Percentiles rank a stretch among this genome's conserved stretches.
phyloP scores from a whole-genome alignment of 352 stramenopile species.

The Pythium plurisporium region DNA sequence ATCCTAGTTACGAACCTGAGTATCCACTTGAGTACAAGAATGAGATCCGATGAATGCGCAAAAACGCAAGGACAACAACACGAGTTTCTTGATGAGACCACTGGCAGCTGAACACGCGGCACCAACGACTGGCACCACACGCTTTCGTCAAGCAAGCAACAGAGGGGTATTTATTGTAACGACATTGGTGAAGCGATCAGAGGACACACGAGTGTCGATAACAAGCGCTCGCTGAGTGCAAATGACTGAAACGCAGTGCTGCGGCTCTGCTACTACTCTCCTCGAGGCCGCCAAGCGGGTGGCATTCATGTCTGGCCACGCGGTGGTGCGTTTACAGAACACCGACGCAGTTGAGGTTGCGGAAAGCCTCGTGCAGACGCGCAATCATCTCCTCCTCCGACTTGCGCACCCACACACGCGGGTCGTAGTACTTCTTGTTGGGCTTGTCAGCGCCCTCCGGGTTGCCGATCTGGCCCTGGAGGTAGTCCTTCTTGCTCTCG shows the following conservation, averaged over 20 bases:
- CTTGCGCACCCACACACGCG: conserved; percentile 96
- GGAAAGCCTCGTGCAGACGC: conserved; percentile 88
- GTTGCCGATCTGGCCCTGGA: conserved; percentile 98
- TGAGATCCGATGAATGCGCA: too few relatives aligned
- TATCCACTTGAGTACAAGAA: too few relatives aligned
- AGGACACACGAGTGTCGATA: not conserved
- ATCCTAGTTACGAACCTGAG: too few relatives aligned
- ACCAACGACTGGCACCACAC: too few relatives aligned
- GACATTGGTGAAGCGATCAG: not conserved
- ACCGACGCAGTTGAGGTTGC: conserved; percentile 86
- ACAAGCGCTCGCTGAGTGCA: not conserved
- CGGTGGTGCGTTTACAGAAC: conserved; percentile 40
- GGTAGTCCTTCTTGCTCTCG: conserved; percentile 95
- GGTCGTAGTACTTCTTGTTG: conserved; percentile 99
- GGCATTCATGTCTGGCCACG: too few relatives aligned
- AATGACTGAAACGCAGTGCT: not conserved
- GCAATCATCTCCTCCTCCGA: conserved; percentile 94
- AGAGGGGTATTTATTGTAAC: conserved; percentile 14
- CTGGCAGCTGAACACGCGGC: too few relatives aligned
- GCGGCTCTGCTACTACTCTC: not conserved
- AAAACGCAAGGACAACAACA: not conserved
- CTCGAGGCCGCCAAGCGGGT: not conserved
- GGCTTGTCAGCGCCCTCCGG: conserved; percentile 95
- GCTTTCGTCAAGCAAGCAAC: not conserved
- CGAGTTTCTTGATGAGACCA: too few relatives aligned